Conservation (phyloP, 1,284 basidiomycete genomes). For the Macrocystidia cucumis region DNA sequence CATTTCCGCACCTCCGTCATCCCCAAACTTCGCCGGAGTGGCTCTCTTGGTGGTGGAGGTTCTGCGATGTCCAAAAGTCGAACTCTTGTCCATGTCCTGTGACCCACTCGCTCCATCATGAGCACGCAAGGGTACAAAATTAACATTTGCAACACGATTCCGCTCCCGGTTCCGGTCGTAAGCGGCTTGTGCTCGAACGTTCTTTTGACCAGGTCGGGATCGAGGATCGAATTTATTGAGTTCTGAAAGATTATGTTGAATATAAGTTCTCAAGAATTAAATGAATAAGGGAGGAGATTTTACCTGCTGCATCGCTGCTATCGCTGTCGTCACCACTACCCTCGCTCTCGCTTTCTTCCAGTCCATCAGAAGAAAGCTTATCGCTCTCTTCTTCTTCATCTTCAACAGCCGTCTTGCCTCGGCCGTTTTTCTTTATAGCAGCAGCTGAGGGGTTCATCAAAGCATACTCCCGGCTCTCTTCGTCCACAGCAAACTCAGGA, state of each 20-base stretch:
- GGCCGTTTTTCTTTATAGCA: constrained; percentile 38
- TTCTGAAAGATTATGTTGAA: constrained; percentile 28
- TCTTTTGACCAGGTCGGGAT: constrained; percentile 36
- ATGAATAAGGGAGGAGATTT: constrained; percentile 12
- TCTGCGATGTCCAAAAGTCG: constrained; percentile 66
- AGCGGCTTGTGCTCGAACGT: constrained; percentile 35
- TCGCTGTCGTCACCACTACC: constrained; percentile 39
- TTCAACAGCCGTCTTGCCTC: constrained; percentile 64
- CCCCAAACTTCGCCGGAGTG: constrained; percentile 13
- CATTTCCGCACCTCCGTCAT: constrained; percentile 56
- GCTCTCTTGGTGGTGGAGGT: constrained; percentile 15
- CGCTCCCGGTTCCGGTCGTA: constrained; percentile 32
- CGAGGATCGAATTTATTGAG: constrained; percentile 38
- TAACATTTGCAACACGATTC: constrained; percentile 40
- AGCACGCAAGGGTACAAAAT: constrained; percentile 52
- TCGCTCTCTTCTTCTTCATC: constrained; percentile 89
- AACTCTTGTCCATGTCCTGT: constrained; percentile 34
- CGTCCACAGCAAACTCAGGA: constrained; percentile 92
- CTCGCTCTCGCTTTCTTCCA: constrained; percentile 45
- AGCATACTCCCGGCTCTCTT: constrained; percentile 80
- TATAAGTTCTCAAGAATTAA: constrained; percentile 6
- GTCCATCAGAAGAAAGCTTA: constrained; percentile 63
- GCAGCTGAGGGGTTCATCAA: constrained; percentile 85
- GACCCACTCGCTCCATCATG: constrained; percentile 26
- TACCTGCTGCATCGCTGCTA: constrained; percentile 38